Evolutionary conservation across 2,329 filamentous ascomycete genomes (phyloP).

Genomic region (Tolypocladium paradoxum): DNA sequence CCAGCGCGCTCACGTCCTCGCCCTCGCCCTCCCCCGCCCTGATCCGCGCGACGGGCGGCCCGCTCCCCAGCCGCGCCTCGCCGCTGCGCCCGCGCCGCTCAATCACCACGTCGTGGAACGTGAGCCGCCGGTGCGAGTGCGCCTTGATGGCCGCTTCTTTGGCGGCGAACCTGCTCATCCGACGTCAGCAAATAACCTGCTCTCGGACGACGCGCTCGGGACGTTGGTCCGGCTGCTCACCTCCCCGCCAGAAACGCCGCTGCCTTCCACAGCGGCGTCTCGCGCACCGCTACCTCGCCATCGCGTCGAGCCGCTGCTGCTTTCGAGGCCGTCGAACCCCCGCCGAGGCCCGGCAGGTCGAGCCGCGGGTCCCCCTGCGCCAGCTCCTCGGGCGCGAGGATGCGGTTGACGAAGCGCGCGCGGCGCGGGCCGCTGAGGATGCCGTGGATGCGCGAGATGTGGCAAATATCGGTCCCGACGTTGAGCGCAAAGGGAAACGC

Average conservation of each 20-base stretch:
- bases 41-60: slow-evolving; percentile 35
- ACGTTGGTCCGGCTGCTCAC: slow-evolving; percentile 8
- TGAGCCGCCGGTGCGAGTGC: slow-evolving; percentile 45
- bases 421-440: slow-evolving; percentile 39
- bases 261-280: slow-evolving; percentile 21
- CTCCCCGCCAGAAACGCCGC: slow-evolving; percentile 25
- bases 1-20: slow-evolving; percentile 44
- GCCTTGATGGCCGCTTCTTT: slow-evolving; percentile 71
- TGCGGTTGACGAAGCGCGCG: slow-evolving; percentile 33
- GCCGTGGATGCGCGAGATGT: slow-evolving; percentile 50
- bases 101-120: slow-evolving; percentile 51
- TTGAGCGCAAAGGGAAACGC: slow-evolving; percentile 55
- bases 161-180: slow-evolving; percentile 48
- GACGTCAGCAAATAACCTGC: not conserved
- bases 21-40: slow-evolving; percentile 14
- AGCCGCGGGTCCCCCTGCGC: slow-evolving; percentile 12
- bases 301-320: not conserved
- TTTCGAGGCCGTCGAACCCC: not conserved
- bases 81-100: slow-evolving; percentile 15
- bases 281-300: not conserved
- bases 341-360: not conserved
- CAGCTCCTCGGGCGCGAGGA: slow-evolving; percentile 30
- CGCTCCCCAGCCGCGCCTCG: slow-evolving; percentile 18
- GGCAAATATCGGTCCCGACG: slow-evolving; percentile 72
- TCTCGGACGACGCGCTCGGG: not conserved